These are phyloP conservation scores for Eremothecium sinecaudum DNA, from an alignment of 1,139 yeast genomes.

Conservation along the genomic window DNA sequence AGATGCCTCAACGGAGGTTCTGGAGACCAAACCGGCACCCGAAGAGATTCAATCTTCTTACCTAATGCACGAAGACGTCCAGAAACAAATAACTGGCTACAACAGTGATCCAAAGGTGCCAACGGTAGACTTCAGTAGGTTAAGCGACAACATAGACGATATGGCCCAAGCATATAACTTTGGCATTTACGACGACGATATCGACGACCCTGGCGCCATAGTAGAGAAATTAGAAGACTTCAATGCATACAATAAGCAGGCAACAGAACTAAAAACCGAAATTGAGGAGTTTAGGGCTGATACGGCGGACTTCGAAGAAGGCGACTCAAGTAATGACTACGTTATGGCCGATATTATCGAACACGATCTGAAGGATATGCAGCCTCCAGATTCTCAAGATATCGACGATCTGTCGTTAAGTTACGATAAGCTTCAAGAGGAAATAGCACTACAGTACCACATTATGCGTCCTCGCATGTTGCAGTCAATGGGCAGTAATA, in stretches of 20 bases:
- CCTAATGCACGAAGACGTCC: slow-evolving; percentile 5
- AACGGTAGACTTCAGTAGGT: slow-evolving; percentile 35
- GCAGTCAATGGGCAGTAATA: slow-evolving; percentile 40
- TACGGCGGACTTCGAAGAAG: slow-evolving; percentile 16
- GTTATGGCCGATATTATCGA: slow-evolving; percentile 34
- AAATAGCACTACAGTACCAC: slow-evolving; percentile 48
- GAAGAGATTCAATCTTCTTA: background rate
- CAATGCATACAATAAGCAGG: slow-evolving; percentile 41
- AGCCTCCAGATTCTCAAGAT: slow-evolving; percentile 26
- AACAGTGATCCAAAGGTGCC: slow-evolving; percentile 18
- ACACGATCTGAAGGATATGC: slow-evolving; percentile 32
- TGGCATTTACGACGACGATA: slow-evolving; percentile 55
- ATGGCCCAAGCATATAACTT: slow-evolving; percentile 54
- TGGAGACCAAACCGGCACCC: background rate
- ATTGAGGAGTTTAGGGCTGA: slow-evolving; percentile 20
- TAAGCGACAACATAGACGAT: slow-evolving; percentile 41
- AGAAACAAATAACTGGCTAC: slow-evolving; percentile 7
- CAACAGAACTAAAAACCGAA: slow-evolving; percentile 35
- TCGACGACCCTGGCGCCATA: slow-evolving; percentile 47
- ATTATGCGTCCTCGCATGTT: slow-evolving; percentile 47
- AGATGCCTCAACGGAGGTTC: slow-evolving; percentile 1
- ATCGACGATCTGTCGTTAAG: slow-evolving; percentile 25
- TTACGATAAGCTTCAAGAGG: slow-evolving; percentile 35
- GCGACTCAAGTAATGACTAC: slow-evolving; percentile 22
- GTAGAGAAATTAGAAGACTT: slow-evolving; percentile 49